Conservation (phyloP, 2,329 filamentous ascomycete genomes). For the Exserohilum turcica region DNA sequence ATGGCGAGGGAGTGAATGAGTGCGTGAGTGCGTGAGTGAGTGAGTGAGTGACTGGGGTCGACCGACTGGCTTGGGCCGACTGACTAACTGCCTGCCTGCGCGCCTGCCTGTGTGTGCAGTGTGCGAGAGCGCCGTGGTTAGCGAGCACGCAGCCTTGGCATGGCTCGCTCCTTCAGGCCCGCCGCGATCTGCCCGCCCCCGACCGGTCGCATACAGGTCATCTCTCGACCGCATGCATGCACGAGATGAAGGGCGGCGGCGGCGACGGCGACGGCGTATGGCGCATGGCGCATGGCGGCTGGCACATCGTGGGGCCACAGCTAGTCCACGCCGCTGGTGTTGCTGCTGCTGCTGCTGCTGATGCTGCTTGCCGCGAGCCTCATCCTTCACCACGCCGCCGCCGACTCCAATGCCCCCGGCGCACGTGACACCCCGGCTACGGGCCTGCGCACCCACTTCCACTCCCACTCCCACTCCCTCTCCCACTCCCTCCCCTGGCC, state of each 20-base stretch:
- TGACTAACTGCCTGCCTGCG: no score
- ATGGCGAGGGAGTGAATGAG: no score
- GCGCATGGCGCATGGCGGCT: constrained; percentile 18
- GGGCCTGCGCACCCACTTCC: background rate
- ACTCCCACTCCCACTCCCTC: background rate
- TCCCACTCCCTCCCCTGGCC: constrained; percentile 5
- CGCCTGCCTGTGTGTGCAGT: background rate
- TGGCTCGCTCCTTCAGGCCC: constrained; percentile 21
- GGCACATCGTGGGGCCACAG: constrained; percentile 14
- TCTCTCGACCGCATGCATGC: constrained; percentile 36
- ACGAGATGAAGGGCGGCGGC: constrained; percentile 22
- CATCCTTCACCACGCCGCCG: background rate
- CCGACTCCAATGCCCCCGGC: constrained; percentile 5
- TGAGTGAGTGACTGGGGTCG: no score
- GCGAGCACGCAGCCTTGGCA: constrained; percentile 25
- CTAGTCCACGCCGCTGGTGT: constrained; percentile 4
- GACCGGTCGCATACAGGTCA: constrained; percentile 31
- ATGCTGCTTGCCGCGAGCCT: background rate
- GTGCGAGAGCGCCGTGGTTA: background rate
- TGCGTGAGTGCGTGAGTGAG: no score
- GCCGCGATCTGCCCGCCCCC: constrained; percentile 37
- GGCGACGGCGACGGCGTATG: no score
- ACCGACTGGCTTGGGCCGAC: no score
- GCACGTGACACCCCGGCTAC: constrained; percentile 22
- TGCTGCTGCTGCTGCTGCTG: constrained; percentile 8